Base-by-base conservation (phyloP, 768 basidiomycete species). In the Hirschioporus abietinus region DNA sequence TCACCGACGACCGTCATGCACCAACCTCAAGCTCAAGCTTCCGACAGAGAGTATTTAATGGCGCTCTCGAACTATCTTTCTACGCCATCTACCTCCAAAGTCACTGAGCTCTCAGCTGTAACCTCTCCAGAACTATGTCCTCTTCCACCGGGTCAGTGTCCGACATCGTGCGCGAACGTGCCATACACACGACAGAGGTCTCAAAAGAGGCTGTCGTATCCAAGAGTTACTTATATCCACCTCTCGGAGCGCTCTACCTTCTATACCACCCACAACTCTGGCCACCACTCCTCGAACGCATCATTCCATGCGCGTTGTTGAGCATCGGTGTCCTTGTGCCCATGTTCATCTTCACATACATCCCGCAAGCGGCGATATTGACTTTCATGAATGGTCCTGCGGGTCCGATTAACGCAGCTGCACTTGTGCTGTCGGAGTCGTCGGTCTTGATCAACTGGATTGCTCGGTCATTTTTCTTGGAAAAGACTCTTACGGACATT, bases 351-450 rank as follows among this genome's bases (percentile, higher is more conserved):
- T 82, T 86, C 76, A 84, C 84, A 23, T 91, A 88, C 76, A 70
- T 89, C 9, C 90, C 90, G 1, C 88, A 89, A 71, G 84, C 87
- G 36, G 87, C 86, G 58, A 73, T 90, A 61, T 84, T 88, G 52
- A 82, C 86, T 1, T 69, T 89, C 65, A 80, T 90, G 70, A 83
- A 84, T 0, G 90, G 89, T 0, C 88, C 88, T 5, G 79, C 90
- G 27, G 87, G 86, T 1, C 86, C 88, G 71, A 71, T 86, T 35
- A 76, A 76, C 75, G 65, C 76, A 17, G 69, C 77, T 61, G 58
- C 73, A 36, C 68, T 85, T 35, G 79, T 83, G 36, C 76, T 82
- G 36, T 77, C 79, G 66, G 82, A 81, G 68, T 76, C 77, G 35
- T 76, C 80, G 65, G 69, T 81, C 63, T 72, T 82, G 63, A 72